Percentiles rank a stretch among this genome's conserved stretches.
phyloP scores from a whole-genome alignment of 225 moss, liverwort and hornwort genomes.

The Sphagnum tenellum region DNA sequence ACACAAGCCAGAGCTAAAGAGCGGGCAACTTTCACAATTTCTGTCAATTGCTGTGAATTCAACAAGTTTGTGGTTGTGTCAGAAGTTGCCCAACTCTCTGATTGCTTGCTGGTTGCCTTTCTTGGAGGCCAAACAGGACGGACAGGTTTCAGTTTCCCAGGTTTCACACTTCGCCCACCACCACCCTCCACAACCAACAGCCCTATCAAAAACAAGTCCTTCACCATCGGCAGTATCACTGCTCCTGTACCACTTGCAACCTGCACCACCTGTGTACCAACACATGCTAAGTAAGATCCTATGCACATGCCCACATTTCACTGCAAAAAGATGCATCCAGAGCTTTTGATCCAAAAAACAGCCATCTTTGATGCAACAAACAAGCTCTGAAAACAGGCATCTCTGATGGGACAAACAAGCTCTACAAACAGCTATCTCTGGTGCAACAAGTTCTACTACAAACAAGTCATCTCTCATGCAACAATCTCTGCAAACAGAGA shows the following conservation, averaged over 20 bases:
- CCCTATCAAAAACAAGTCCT: conserved; percentile 75
- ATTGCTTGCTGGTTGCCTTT: conserved; percentile 17
- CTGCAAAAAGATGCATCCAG: no score
- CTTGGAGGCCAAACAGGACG: conserved; percentile 84
- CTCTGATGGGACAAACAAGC: no score
- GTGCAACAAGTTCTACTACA: no score
- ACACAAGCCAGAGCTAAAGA: conserved; percentile 86
- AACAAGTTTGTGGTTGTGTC: conserved; percentile 18
- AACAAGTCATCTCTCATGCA: no score
- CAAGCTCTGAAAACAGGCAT: no score
- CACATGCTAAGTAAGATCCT: no score
- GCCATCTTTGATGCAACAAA: no score
- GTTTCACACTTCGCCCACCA: conserved; percentile 23
- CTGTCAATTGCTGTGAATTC: conserved; percentile 61
- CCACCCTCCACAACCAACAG: conserved; percentile 69
- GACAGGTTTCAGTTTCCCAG: conserved; percentile 52
- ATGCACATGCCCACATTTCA: no score
- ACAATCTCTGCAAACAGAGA: no score
- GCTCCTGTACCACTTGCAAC: conserved; percentile 34
- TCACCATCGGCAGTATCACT: conserved; percentile 79
- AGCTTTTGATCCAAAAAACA: no score
- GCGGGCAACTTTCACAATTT: conserved; percentile 79
- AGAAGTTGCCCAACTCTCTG: conserved; percentile 8
- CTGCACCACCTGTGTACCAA: conserved; percentile 56
- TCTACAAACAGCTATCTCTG: no score